Percentiles rank a stretch among this genome's conserved stretches.
phyloP scores from a whole-genome alignment of 225 moss, liverwort and hornwort genomes.

The Pleurozium schreberi region DNA sequence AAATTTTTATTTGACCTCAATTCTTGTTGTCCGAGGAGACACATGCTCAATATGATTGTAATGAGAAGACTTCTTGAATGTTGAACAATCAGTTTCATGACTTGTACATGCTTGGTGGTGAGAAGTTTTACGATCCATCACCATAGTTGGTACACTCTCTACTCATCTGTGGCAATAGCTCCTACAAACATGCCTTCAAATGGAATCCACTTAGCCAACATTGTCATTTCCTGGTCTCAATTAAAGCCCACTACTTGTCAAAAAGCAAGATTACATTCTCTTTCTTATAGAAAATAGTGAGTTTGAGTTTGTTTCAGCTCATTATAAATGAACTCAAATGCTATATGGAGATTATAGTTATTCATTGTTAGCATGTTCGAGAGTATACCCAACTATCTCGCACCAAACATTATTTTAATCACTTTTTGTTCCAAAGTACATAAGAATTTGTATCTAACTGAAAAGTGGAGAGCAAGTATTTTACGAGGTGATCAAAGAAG shows the following conservation, averaged over 20 bases:
- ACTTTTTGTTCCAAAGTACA: neutral
- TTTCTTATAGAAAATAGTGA: too few species aligned
- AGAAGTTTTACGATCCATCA: constrained; percentile 9
- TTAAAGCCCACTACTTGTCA: too few species aligned
- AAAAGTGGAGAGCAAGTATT: neutral
- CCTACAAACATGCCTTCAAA: neutral
- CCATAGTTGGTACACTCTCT: neutral
- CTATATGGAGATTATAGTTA: neutral
- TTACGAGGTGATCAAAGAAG: neutral
- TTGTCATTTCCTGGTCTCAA: neutral
- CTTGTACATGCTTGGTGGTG: constrained; percentile 2
- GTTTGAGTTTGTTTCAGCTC: neutral
- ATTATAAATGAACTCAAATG: neutral
- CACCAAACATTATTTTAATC: neutral
- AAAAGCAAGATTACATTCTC: neutral
- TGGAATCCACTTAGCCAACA: neutral
- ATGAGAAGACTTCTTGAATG: neutral
- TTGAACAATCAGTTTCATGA: neutral
- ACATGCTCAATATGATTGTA: neutral
- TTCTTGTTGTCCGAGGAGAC: neutral
- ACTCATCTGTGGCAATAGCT: neutral
- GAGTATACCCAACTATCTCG: neutral
- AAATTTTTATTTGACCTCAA: neutral
- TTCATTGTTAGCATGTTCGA: neutral
- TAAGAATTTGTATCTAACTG: neutral